Evolutionary conservation across 2,329 filamentous ascomycete genomes (phyloP), one percentile per base, ranked within the genome.

Genomic region (Seiridium cupressi): DNA sequence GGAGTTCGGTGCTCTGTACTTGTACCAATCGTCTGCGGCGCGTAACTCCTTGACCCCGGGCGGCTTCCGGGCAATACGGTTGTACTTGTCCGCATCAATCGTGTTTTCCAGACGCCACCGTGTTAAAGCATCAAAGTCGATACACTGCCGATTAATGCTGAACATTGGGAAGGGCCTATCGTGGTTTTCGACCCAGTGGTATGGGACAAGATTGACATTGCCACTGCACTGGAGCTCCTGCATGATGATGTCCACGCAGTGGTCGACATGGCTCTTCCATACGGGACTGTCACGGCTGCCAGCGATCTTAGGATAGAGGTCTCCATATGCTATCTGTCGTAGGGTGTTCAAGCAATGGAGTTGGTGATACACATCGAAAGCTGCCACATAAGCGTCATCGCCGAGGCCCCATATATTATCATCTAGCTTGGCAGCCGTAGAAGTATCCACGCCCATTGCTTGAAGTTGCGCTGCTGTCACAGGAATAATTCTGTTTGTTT

Each of bases 221-320:
- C 70, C 69, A 55, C 69, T 69, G 53, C 73, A 76, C 63, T 71
- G 70, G 32, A 73, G 59, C 56, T 70, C 67, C 64, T 76, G 70
- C 55, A 74, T 64, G n/a, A 76, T 49, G 53, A 75, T 72, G 32
- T 73, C 72, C 13, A 69, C 66, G 58, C 73, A 76, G 53, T 76
- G 73, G 48, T 70, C 68, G 3, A 74, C 61, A 60, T 75, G 74
- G 44, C 35, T 59, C 49, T 18, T 44, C n/a, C 4, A 31, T 26
- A 5, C 18, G 3, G 1, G 46, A 31, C 3, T 9, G 8, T 32
- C 13, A 9, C 10, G 26, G 26, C 51, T 18, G 6, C 13, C 51
- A 18, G 34, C n/a, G 1, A 5, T 54, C 13, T 26, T 32, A 31
- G 63, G 61, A 46, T 68, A 68, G 42, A 66, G 63, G 3, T 63